Base-by-base conservation (phyloP, 208 protist genomes). In the Herpetomonas tarakana region DNA sequence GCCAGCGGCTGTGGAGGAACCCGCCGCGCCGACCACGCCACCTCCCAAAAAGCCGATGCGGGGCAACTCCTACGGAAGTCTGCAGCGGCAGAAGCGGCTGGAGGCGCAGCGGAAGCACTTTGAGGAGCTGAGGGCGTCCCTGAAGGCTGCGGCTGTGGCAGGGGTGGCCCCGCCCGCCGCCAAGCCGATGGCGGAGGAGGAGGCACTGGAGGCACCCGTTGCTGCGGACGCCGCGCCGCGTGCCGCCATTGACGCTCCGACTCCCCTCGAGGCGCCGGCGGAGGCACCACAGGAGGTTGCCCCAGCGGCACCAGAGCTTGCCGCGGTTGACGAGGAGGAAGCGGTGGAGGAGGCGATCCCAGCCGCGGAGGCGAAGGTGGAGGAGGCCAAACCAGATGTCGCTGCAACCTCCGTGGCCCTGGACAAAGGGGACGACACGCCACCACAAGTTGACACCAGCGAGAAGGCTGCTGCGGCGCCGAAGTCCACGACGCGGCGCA, bases 71-170 rank as follows among this genome's bases (percentile, higher is more conserved):
- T 18, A 18, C 44, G 19, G 16, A 4, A 49, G 44, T 18, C 44
- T 24, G 44, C 44, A 49, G 44, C 44, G 44, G 16, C 44, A 49
- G 44, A 49, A 49, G 44, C 44, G 44, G 44, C 44, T 49, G 44
- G 16, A 49, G 44, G 44, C 9, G 44, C 44, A 49, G 44, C 9
- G 19, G 19, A 11, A 24, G 44, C 44, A 22, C 44, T 49, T 24
- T 22, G 44, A 49, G 44, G 16, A 22, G 44, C 16, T 49, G 9
- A 7, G 30, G 18, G 35, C 31, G 16, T 7, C 27, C 44, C 7
- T 41, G 14, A 47, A 14, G 6, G 26, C 25, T 1, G 28, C 29
- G 22, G 25, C 18, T 2, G 47, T 22, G 16, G 44, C 7, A 22
- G 44, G n/a, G 16, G 16, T 49, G 44, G 11, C 44, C 47, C 6